Base-by-base conservation (phyloP, 768 basidiomycete genomes). In the Mycena vitilis region DNA sequence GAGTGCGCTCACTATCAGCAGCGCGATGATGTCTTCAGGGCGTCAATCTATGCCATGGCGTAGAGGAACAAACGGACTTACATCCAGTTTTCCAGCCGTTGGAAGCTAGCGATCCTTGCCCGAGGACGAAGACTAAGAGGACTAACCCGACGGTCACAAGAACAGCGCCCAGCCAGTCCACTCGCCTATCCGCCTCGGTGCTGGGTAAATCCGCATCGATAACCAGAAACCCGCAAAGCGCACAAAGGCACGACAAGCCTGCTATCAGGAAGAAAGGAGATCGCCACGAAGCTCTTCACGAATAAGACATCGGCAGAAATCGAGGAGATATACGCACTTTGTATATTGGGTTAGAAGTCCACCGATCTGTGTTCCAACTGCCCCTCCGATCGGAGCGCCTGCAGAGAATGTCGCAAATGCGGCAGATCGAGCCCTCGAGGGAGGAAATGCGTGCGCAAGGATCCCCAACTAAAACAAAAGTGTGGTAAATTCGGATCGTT, bases 371-470 rank as follows among this genome's bases (percentile, higher is more conserved):
- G 83, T 83, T 1, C 95, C 95, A 16, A 95, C 79, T 0, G 88
- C 91, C 0, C 85, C 91, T 0, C 95, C 95, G 7, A 96, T 74
- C 0, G 95, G 95, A 0, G 92, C 93, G 34, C 96, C 96, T 0
- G 94, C 93, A 0, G 91, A 85, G 71, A 95, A 96, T 0, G 91
- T 89, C 0, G 95, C 87, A 69, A 96, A 97, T 0, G 94, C 95
- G 0, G 88, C 78, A 1, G 92, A 88, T 12, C 95, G 87, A 0
- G 89, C 84, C 15, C 81, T 53, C 15, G 80, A 81, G 0, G 91
- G 90, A 4, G 91, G 90, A 76, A 96, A 97, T 0, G 89, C 81
- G 53, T 91, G 85, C 0, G 95, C 95, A 38, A 97, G 84, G 65
- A 94, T 95, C 0, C 95, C 95, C 1, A 95, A 75, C 89, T 94